Evolutionary conservation across 129 eudicot species (phyloP).

Genomic region (Tagetes erecta): DNA sequence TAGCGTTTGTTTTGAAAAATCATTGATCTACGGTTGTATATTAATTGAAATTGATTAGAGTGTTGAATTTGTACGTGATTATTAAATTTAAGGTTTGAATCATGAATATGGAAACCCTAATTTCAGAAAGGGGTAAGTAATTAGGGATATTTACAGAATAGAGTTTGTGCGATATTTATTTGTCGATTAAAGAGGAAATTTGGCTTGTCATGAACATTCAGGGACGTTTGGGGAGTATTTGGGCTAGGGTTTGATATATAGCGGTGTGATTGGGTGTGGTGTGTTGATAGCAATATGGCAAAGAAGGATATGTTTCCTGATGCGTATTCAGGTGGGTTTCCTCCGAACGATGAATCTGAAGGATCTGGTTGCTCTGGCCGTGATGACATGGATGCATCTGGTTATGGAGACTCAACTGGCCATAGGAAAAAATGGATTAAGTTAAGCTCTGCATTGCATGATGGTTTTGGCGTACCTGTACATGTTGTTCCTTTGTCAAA

Average conservation of each 20-base stretch:
- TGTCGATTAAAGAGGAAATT: not conserved
- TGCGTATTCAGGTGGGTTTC: slow-evolving; percentile 49
- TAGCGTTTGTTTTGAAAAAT: slow-evolving; percentile 19
- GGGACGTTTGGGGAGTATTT: slow-evolving; percentile 17
- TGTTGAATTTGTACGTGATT: slow-evolving; percentile 24
- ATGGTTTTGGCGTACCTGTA: slow-evolving; percentile 63
- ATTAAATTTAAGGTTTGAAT: not conserved
- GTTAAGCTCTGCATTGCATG: slow-evolving; percentile 46
- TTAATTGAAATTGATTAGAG: slow-evolving; percentile 12
- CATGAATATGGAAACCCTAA: slow-evolving; percentile 28
- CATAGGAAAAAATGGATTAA: slow-evolving; percentile 57
- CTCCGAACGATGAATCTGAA: slow-evolving; percentile 57
- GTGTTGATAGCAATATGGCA: slow-evolving; percentile 41
- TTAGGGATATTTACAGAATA: not conserved
- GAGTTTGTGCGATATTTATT: not conserved
- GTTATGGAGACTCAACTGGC: slow-evolving; percentile 36
- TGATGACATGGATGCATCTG: slow-evolving; percentile 42
- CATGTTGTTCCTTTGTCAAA: slow-evolving; percentile 52
- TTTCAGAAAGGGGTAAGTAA: not conserved
- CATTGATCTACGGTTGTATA: not conserved
- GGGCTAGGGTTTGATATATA: slow-evolving; percentile 28
- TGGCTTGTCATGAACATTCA: slow-evolving; percentile 32
- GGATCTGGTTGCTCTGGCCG: slow-evolving; percentile 69
- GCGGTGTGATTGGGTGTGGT: slow-evolving; percentile 3
- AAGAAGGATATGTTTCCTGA: slow-evolving; percentile 57